Percentiles rank a stretch among this genome's conserved stretches.
These are phyloP conservation scores for Lophium mytilinum DNA, from an alignment of 495 filamentous ascomycete species.

Conservation along the genomic window DNA sequence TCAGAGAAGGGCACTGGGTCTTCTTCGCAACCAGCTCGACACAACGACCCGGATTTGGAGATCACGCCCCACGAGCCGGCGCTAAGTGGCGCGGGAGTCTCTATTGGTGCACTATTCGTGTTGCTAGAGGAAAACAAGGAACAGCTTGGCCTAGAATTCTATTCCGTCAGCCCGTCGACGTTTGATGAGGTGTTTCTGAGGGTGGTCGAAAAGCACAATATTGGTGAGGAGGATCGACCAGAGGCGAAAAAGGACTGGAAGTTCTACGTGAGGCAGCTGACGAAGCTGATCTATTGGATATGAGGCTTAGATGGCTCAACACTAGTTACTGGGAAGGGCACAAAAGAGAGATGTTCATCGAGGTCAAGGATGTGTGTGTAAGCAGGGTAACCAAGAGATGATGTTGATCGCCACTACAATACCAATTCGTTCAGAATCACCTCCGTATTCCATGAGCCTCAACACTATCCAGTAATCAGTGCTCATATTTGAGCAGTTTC, in stretches of 20 bases:
- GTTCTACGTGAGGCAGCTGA: neutral
- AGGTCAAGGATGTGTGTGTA: too few species aligned
- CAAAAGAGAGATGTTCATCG: too few species aligned
- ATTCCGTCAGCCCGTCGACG: slow-evolving; percentile 71
- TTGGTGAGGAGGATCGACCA: slow-evolving; percentile 59
- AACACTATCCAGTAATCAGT: too few species aligned
- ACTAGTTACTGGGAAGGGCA: too few species aligned
- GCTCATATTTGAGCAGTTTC: too few species aligned
- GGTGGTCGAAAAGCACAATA: slow-evolving; percentile 68
- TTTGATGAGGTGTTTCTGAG: slow-evolving; percentile 82
- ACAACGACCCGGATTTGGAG: neutral
- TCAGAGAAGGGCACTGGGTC: neutral
- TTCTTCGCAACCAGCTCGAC: neutral
- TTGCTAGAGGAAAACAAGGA: slow-evolving; percentile 47
- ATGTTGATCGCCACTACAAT: too few species aligned
- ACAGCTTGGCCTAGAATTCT: slow-evolving; percentile 63
- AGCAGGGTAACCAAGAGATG: too few species aligned
- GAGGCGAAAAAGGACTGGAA: slow-evolving; percentile 6
- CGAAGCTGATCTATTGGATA: neutral
- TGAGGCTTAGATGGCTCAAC: too few species aligned
- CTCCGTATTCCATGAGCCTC: too few species aligned
- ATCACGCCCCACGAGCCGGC: neutral
- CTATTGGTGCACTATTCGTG: slow-evolving; percentile 58
- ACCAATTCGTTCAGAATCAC: too few species aligned
- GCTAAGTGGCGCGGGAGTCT: slow-evolving; percentile 21